Evolutionary conservation across 306 rosid genomes (phyloP), one percentile per base, ranked within the genome.

Genomic region (Rosa persica): DNA sequence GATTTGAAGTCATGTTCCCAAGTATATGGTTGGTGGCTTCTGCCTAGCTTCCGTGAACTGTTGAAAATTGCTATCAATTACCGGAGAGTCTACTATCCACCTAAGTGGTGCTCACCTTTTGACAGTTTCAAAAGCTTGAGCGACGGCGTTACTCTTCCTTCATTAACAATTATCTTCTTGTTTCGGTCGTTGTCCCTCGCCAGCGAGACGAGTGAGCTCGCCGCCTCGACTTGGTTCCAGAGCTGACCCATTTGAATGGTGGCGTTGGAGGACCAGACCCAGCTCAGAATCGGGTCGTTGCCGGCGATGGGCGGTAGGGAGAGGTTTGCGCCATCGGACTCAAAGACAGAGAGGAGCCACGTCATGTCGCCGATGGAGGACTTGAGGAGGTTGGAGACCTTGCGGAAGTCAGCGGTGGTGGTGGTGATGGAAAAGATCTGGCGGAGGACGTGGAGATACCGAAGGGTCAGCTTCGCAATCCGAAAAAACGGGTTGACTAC

Each of bases 401-500:
- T 92, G 0, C 90, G 87, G 49, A 89, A 90, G 38, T 94, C 94
- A 0, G 90, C 92, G 1, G 91, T 81, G 79, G 84, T 74, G 68
- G 91, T 87, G 49, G n/a, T n/a, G n/a, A 94, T 94, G 47, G 94
- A 79, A 78, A 90, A 90, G 12, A 94, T 91, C 27, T 92, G 92
- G 22, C 93, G 85, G 68, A 94, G 88, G 51, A 92, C 86, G n/a
- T n/a, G n/a, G n/a, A n/a, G n/a, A n/a, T n/a, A n/a, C n/a, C n/a
- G n/a, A n/a, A n/a, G n/a, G n/a, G n/a, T n/a, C n/a, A n/a, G n/a
- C n/a, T n/a, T n/a, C n/a, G n/a, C n/a, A n/a, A n/a, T n/a, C n/a
- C n/a, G n/a, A n/a, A n/a, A n/a, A n/a, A n/a, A n/a, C n/a, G n/a
- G n/a, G n/a, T n/a, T n/a, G n/a, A n/a, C n/a, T n/a, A n/a, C n/a